phyloP scores from a whole-genome alignment of 169 alveolate genomes.

The Plasmodium cynomolgi region DNA sequence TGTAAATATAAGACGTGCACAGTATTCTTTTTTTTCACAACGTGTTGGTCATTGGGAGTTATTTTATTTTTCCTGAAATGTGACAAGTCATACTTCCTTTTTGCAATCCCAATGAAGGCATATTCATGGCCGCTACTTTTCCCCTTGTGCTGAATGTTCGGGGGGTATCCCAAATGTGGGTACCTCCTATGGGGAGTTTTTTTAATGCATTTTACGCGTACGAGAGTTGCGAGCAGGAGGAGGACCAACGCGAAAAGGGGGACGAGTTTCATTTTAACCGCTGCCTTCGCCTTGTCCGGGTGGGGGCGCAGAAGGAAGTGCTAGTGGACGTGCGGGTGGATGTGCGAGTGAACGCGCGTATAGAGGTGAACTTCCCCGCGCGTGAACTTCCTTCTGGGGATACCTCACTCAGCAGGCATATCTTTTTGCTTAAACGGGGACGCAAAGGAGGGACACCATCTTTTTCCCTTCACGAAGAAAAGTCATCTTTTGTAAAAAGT shows the following conservation, averaged over 20 bases:
- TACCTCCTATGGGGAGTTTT: neutral
- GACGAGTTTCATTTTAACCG: constrained; percentile 33
- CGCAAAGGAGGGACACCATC: neutral
- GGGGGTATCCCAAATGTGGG: constrained; percentile 4
- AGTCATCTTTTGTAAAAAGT: neutral
- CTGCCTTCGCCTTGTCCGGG: neutral
- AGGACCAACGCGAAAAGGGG: neutral
- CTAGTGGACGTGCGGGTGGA: neutral
- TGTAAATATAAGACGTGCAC: constrained; percentile 34
- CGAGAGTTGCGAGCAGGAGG: constrained; percentile 17
- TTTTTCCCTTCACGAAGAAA: neutral
- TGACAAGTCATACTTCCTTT: constrained; percentile 17
- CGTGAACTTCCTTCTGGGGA: neutral
- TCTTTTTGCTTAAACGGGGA: neutral
- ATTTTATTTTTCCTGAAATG: constrained; percentile 41
- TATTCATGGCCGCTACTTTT: constrained; percentile 3
- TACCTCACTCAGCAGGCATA: neutral
- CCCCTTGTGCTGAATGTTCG: neutral
- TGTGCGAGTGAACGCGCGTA: neutral
- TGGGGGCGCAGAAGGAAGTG: neutral
- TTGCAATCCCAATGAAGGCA: constrained; percentile 56
- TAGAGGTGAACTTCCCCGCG: neutral
- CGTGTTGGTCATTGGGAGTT: constrained; percentile 8
- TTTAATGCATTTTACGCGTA: constrained; percentile 47
- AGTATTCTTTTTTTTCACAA: constrained; percentile 30